Evolutionary conservation across 1,284 basidiomycete genomes (phyloP).

Genomic region (Moesziomyces parantarcticus): DNA sequence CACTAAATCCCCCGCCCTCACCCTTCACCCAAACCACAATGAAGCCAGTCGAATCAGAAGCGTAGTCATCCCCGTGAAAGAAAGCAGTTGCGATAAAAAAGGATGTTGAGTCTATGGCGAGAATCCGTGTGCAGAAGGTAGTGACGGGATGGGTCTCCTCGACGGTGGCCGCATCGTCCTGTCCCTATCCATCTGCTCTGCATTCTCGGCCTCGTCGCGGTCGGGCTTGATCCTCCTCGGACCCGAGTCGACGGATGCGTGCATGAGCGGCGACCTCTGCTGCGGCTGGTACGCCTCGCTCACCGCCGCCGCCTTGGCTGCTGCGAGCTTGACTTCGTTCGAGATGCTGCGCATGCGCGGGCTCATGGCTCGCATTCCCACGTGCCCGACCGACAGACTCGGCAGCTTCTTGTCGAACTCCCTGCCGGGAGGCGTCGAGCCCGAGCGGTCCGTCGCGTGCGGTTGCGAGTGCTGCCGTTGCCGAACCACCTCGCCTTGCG

Average conservation of each 20-base stretch:
- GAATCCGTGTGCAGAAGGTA: constrained; percentile 29
- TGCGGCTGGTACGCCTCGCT: constrained; percentile 1
- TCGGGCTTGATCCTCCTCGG: constrained; percentile 8
- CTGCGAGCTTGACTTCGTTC: constrained; percentile 34
- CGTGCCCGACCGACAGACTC: not conserved
- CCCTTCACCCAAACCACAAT: too few relatives aligned
- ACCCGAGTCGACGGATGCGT: constrained; percentile 22
- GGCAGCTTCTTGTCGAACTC: constrained; percentile 15
- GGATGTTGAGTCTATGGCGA: constrained; percentile 12
- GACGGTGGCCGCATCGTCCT: constrained; percentile 40
- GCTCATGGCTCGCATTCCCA: constrained; percentile 23
- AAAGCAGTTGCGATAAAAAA: too few relatives aligned
- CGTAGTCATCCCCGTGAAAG: too few relatives aligned
- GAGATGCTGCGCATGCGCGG: constrained; percentile 32
- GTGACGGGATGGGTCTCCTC: constrained; percentile 37
- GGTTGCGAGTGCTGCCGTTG: constrained; percentile 40
- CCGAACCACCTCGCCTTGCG: constrained; percentile 18
- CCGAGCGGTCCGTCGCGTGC: constrained; percentile 8
- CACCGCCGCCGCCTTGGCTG: constrained; percentile 12
- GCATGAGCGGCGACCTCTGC: constrained; percentile 12
- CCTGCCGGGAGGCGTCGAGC: constrained; percentile 5
- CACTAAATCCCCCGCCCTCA: constrained; percentile 2
- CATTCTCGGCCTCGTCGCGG: not conserved
- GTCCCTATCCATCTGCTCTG: constrained; percentile 18
- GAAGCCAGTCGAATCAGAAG: too few relatives aligned